Evolutionary conservation across 179 eudicot genomes (phyloP), one percentile per base, ranked within the genome.

Genomic region (Spergularia azorica): DNA sequence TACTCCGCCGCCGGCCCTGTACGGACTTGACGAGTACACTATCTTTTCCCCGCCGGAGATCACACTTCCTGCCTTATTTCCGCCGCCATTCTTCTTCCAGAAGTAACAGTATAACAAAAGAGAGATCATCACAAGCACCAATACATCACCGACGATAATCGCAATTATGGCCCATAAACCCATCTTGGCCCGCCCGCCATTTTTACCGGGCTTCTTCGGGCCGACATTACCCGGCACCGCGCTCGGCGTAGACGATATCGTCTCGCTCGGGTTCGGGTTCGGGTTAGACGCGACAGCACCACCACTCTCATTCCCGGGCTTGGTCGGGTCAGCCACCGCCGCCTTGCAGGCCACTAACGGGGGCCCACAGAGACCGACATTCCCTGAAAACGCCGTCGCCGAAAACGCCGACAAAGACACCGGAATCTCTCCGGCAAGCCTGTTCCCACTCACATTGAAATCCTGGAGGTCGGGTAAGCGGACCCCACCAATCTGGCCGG

Each of bases 1-100:
- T 13, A 65, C 70, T n/a, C 59, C 68, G 48, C 60, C 82, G 84
- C 7, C 52, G 2, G 62, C 63, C 36, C 74, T 26, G 67, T 87
- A 91, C 60, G 97, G 92, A 67, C 90, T 89, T 9, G 92, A 81
- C 0, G 98, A 92, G 77, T 92, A 94, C 61, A 92, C 86, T 1
- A 94, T 84, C 78, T 92, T 94, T 81, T 92, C 97, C 3, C 90
- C 90, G 18, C 83, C 85, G 0, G 85, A 72, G 41, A 88, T 54
- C n/a, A 69, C 56, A 61, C 58, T 52, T 46, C 66, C 75, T 17
- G 70, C 79, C 11, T 50, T 63, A 5, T 13, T 58, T 12, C 43
- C 48, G 6, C 18, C 43, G 9, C 59, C 67, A 77, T 58, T 76
- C 67, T 75, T 88, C 58, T 85, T 81, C 88, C 92, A 87, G 79